Base-by-base conservation (phyloP, 805 yeast species). In the Cyberlindnera mississippiensis region DNA sequence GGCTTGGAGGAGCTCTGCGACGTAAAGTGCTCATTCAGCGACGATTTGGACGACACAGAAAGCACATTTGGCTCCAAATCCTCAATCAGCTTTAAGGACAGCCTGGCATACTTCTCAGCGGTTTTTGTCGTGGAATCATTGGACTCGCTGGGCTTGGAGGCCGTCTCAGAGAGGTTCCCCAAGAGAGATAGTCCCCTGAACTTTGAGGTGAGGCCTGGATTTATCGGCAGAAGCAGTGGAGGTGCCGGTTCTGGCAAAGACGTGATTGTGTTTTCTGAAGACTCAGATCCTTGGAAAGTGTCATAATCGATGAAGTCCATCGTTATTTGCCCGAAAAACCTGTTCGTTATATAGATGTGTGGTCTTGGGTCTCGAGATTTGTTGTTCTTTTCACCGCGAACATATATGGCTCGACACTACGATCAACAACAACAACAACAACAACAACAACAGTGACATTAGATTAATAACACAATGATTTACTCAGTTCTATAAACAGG, bases 71-170 rank as follows among this genome's bases (percentile, higher is more conserved):
- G 24, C 24, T 33, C 50, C 11, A 44, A 33, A n/a, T 57, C 54
- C 12, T 51, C 46, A 17, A 68, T 53, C 45, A 76, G 53, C 16
- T 62, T 62, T 32, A 77, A 50, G 0, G 82, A 72, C 28, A 68
- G 45, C 35, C 63, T 50, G 1, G 82, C 83, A 50, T 77, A 77
- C 42, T 69, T 70, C 38, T 68, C 69, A 2, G 80, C 76, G 2
- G 51, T 49, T 30, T 44, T 45, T 2, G 44, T 44, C 3, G 50
- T 46, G 4, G 26, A 30, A 24, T 35, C n/a, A 17, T 15, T 18
- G 19, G 12, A 19, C 4, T 19, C 19, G 26, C 40, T 22, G 59
- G 33, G 36, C 3, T 31, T 18, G 59, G 24, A 9, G 12, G 30
- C 28, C 3, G 49, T 15, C 59, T 29, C 28, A 16, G 12, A 18